Evolutionary conservation across 2,329 filamentous ascomycete species (phyloP).

Genomic region (Nigrospora osmanthi): DNA sequence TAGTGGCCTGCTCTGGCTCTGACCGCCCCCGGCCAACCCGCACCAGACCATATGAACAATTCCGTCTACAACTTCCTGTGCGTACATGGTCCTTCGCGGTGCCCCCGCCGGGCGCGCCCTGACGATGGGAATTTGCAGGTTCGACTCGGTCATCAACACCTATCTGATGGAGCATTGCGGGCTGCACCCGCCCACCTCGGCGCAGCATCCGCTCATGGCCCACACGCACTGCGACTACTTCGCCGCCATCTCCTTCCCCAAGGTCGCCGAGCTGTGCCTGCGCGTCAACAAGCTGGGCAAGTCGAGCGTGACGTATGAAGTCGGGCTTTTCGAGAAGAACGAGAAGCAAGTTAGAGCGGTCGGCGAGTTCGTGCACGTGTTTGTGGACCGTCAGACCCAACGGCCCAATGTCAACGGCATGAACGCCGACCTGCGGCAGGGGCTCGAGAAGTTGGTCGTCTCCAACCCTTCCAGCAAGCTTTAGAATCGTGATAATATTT

Average conservation of each 20-base stretch:
- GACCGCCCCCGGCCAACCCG: too few relatives aligned
- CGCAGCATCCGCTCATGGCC: slow-evolving; percentile 76
- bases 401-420: slow-evolving; percentile 62
- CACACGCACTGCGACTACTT: slow-evolving; percentile 84
- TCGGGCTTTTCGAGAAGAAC: slow-evolving; percentile 75
- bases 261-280: slow-evolving; percentile 71
- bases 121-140: slow-evolving; percentile 32
- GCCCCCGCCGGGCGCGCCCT: too few relatives aligned
- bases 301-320: slow-evolving; percentile 84
- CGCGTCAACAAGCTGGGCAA: slow-evolving; percentile 78
- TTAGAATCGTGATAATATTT: not conserved
- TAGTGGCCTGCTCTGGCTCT: too few relatives aligned
- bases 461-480: slow-evolving; percentile 17
- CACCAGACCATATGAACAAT: slow-evolving; percentile 74
- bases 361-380: slow-evolving; percentile 81
- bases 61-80: slow-evolving; percentile 75
- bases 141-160: slow-evolving; percentile 84
- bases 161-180: slow-evolving; percentile 77
- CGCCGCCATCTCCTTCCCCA: slow-evolving; percentile 72
- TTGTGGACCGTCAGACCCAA: slow-evolving; percentile 67
- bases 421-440: slow-evolving; percentile 46
- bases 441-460: slow-evolving; percentile 48
- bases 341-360: slow-evolving; percentile 71
- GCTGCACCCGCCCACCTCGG: slow-evolving; percentile 60
- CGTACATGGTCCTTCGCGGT: not conserved